Evolutionary conservation across 2,329 filamentous ascomycete genomes (phyloP), one percentile per base, ranked within the genome.

Genomic region (Teratosphaeria zuluensis): DNA sequence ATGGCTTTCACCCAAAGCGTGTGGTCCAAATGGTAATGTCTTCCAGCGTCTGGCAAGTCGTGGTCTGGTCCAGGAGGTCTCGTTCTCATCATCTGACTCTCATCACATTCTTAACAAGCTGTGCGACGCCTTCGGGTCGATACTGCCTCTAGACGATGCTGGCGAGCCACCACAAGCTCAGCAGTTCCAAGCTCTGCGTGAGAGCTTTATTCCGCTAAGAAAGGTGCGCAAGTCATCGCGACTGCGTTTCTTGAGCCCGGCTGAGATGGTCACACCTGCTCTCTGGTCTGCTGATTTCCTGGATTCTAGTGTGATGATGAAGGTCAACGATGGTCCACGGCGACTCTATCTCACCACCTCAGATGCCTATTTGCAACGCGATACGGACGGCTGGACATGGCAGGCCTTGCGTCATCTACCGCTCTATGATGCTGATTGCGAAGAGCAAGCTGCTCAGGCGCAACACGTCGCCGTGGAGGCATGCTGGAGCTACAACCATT

Each of bases 301-400:
- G 31, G 79, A 80, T 55, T 85, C 86, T 1, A 84, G 82, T 54
- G 82, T 91, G 42, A 81, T 89, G 66, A 92, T 92, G 88, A 84
- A 86, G 66, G 80, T 84, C 32, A 79, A 82, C 9, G 8, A 38
- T 24, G 77, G 77, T 8, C 72, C 77, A 62, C 84, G 85, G 61
- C 81, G 88, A 8, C 79, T 92, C 12, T 92, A 88, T 72, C 79
- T 92, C 59, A 92, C 89, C 1, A 86, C 89, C 59, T 82, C 85
- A 3, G 84, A 88, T 64, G 86, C 86, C 1, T 92, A 92, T 63
- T 74, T 89, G 2, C 89, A 92, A 67, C 81, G 84, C 61, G 71
- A 75, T 14, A 73, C 78, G 33, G 79, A 81, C 42, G 77, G 80
- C 51, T 91, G 86, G 87, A 85, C 83, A 1, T 92, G 89, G 89